Percentiles rank a stretch among this genome's conserved stretches.
phyloP scores from a whole-genome alignment of 2,329 filamentous ascomycete genomes.

The Xylariaceae sp. region DNA sequence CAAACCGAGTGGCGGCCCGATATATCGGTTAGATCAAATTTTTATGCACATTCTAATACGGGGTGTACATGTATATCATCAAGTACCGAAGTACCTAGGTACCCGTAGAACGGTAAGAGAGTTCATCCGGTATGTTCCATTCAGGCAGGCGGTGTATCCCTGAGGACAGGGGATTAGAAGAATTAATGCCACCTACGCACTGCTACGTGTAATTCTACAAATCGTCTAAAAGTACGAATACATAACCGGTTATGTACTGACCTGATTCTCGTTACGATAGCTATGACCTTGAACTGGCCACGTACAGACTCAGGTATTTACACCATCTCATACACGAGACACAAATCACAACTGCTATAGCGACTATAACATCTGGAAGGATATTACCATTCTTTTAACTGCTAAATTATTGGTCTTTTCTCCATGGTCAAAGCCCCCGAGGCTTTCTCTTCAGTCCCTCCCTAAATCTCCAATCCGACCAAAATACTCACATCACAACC shows the following conservation, averaged over 20 bases:
- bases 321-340: not conserved
- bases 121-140: too few relatives aligned
- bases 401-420: not conserved
- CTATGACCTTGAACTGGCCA: not conserved
- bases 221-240: not conserved
- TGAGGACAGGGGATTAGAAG: too few relatives aligned
- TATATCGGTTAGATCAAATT: too few relatives aligned
- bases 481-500: not conserved
- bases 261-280: not conserved
- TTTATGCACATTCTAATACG: too few relatives aligned
- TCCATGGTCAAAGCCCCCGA: not conserved
- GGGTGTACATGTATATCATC: too few relatives aligned
- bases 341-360: not conserved
- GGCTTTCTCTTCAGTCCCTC: not conserved
- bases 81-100: too few relatives aligned
- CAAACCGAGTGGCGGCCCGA: too few relatives aligned
- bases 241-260: too few relatives aligned
- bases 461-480: not conserved
- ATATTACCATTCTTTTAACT: not conserved
- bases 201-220: not conserved
- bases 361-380: not conserved
- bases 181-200: not conserved
- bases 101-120: too few relatives aligned
- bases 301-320: not conserved
- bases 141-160: too few relatives aligned